These are phyloP conservation scores for Dactylonectria macrodidyma DNA, from an alignment of 2,329 filamentous ascomycete species.

Conservation along the genomic window DNA sequence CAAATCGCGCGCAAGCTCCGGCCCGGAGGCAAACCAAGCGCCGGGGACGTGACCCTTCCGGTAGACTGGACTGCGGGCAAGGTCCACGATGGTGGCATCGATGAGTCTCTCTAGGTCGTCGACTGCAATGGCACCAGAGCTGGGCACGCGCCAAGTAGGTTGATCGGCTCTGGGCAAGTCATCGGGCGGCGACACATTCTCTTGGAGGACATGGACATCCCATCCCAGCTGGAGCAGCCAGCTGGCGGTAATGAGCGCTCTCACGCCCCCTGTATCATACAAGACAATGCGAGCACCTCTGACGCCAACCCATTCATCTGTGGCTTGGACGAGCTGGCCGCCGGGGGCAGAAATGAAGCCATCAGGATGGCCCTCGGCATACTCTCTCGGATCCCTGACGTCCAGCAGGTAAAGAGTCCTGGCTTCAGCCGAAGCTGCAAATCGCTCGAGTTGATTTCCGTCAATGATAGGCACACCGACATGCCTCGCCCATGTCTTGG, in stretches of 20 bases:
- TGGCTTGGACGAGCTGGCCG: constrained; percentile 51
- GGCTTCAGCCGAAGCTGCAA: constrained; percentile 28
- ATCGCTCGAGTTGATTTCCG: constrained; percentile 29
- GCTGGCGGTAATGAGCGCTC: constrained; percentile 49
- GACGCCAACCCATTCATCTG: constrained; percentile 52
- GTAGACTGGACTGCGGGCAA: constrained; percentile 49
- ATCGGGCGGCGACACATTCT: constrained; percentile 30
- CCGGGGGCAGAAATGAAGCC: constrained; percentile 50
- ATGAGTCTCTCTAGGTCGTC: constrained; percentile 31
- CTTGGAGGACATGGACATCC: constrained; percentile 48
- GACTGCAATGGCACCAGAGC: constrained; percentile 16
- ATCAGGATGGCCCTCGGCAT: constrained; percentile 41
- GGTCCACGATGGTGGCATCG: constrained; percentile 44
- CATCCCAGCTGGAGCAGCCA: constrained; percentile 52
- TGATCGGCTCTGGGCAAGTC: constrained; percentile 12
- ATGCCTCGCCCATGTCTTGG: constrained; percentile 31
- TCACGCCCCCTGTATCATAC: constrained; percentile 48
- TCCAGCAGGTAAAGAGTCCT: constrained; percentile 49
- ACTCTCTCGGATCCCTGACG: constrained; percentile 49
- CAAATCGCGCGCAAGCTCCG: constrained; percentile 49
- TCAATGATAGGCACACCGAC: constrained; percentile 31
- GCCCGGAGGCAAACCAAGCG: constrained; percentile 50
- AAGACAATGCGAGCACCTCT: constrained; percentile 49
- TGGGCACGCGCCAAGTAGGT: constrained; percentile 16
- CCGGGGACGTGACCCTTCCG: constrained; percentile 50